Conservation (phyloP, 306 rosid genomes). For the Coriaria nepalensis region DNA sequence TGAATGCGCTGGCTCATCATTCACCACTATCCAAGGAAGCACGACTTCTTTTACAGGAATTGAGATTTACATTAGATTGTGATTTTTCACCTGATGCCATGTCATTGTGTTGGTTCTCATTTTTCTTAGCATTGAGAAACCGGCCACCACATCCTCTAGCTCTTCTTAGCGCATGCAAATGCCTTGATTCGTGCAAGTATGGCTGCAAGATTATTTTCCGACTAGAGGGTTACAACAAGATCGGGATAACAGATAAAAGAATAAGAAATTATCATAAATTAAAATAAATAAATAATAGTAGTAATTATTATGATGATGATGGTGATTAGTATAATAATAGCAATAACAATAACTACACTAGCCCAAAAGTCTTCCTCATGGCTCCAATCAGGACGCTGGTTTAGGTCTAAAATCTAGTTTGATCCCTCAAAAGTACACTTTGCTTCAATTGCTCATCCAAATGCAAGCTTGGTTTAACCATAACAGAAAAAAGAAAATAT, state of each 20-base stretch:
- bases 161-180: constrained; percentile 72
- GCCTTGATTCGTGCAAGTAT: constrained; percentile 87
- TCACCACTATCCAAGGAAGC: constrained; percentile 45
- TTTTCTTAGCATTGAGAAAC: constrained; percentile 71
- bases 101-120: constrained; percentile 41
- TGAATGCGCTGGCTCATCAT: constrained; percentile 17
- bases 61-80: constrained; percentile 46
- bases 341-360: too few relatives aligned
- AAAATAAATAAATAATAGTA: background rate
- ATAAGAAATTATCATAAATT: background rate
- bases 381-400: too few relatives aligned
- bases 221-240: too few relatives aligned
- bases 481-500: too few relatives aligned
- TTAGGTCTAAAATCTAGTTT: too few relatives aligned
- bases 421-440: too few relatives aligned
- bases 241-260: background rate
- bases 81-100: constrained; percentile 37
- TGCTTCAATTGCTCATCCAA: too few relatives aligned
- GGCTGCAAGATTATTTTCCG: constrained; percentile 49
- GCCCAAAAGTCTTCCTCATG: too few relatives aligned
- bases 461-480: too few relatives aligned
- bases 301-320: too few relatives aligned
- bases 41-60: constrained; percentile 43
- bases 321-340: too few relatives aligned
- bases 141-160: constrained; percentile 94